These are phyloP conservation scores for Penicillium sp. DNA, from an alignment of 2,329 filamentous ascomycete species.

Conservation along the genomic window DNA sequence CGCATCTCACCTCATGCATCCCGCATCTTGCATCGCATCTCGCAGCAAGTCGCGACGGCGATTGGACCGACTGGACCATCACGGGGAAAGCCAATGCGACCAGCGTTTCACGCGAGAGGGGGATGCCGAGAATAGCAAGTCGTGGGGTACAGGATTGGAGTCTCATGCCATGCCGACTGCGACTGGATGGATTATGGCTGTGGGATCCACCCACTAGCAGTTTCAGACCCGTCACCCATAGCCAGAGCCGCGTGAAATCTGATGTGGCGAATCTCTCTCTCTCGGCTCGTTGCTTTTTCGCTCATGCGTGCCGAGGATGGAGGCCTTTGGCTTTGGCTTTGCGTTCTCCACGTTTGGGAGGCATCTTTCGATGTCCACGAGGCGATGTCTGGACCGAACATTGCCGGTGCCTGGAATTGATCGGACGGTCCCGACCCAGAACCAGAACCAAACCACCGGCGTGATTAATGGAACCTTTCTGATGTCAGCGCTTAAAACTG, in stretches of 20 bases:
- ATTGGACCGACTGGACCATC: constrained; percentile 1
- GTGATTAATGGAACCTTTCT: not conserved
- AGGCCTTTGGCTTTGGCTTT: no score
- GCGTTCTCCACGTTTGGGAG: not conserved
- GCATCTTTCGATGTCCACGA: not conserved
- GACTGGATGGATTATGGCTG: constrained; percentile 1
- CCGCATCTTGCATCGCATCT: not conserved
- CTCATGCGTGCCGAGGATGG: not conserved
- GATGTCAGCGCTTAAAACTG: not conserved
- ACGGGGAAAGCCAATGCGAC: not conserved
- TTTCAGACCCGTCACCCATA: not conserved
- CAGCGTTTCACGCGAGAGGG: constrained; percentile 5
- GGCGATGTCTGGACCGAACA: no score
- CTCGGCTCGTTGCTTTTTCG: not conserved
- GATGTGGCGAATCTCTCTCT: not conserved
- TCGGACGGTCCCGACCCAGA: not conserved
- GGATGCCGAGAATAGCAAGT: not conserved
- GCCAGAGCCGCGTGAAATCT: constrained; percentile 2
- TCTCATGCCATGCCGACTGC: not conserved
- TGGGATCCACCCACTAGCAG: constrained; percentile 1
- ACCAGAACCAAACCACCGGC: not conserved
- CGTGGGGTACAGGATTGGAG: constrained; percentile 5
- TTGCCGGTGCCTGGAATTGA: no score
- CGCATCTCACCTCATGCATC: not conserved
- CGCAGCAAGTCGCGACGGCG: not conserved